Percentiles rank a stretch among this genome's conserved stretches.
Evolutionary conservation across 352 stramenopile species (phyloP).

Genomic region (Elongisporangium undulatum): DNA sequence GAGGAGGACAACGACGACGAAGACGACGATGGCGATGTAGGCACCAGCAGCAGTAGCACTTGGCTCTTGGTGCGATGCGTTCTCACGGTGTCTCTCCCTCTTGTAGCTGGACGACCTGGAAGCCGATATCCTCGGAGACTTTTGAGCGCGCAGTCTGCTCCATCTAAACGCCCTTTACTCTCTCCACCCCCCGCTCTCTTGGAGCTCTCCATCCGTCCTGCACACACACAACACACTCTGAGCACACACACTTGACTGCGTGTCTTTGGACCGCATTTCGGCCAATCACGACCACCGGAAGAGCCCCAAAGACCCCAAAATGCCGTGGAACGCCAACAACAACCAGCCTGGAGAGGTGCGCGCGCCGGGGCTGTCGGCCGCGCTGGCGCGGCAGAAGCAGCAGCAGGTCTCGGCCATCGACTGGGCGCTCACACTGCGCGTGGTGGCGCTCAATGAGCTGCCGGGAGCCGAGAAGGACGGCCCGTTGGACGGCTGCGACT

Average conservation of each 20-base stretch:
- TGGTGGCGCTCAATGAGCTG: constrained; percentile 40
- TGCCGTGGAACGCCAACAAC: constrained; percentile 86
- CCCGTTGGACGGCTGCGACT: constrained; percentile 21
- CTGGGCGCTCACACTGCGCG: constrained; percentile 35
- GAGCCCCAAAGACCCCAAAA: constrained; percentile 11
- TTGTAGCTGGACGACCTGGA: constrained; percentile 68
- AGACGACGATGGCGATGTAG: constrained; percentile 31
- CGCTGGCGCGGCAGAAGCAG: constrained; percentile 47
- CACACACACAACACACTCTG: not conserved
- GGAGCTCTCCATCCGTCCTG: not conserved
- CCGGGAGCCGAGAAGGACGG: constrained; percentile 7
- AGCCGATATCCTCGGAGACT: constrained; percentile 61
- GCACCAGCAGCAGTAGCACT: constrained; percentile 4
- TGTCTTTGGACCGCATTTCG: not conserved
- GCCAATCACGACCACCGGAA: not conserved
- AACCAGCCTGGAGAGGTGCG: constrained; percentile 79
- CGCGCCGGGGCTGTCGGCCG: constrained; percentile 59
- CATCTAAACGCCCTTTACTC: not conserved
- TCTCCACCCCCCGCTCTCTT: not conserved
- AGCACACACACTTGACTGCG: no score
- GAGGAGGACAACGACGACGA: constrained; percentile 22
- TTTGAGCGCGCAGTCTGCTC: constrained; percentile 18
- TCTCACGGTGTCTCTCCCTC: constrained; percentile 1
- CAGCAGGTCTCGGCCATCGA: constrained; percentile 10
- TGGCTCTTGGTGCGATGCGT: constrained; percentile 1